Evolutionary conservation across 345 rosid genomes (phyloP).

Genomic region (Acer campestre): DNA sequence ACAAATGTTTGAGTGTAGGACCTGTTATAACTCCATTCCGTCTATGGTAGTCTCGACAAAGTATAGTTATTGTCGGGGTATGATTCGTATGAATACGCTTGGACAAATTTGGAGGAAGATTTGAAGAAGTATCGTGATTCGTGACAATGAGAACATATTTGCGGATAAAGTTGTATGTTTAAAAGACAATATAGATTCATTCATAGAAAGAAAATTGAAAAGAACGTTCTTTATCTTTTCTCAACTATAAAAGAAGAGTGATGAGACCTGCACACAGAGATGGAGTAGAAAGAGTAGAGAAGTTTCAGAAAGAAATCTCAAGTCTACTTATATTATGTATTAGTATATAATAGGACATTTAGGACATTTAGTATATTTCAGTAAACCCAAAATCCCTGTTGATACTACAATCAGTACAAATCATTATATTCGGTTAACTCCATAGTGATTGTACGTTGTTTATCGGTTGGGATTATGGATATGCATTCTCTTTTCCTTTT

Average conservation of each 20-base stretch:
- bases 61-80: not conserved
- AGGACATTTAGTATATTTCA: no score
- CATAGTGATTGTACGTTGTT: no score
- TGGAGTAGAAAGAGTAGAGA: no score
- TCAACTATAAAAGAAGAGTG: not conserved
- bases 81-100: not conserved
- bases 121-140: not conserved
- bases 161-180: not conserved
- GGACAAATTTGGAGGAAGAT: not conserved
- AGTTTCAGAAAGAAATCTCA: no score
- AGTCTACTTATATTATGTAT: no score
- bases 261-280: not conserved
- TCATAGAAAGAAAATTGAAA: not conserved
- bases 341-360: no score
- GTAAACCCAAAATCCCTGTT: no score
- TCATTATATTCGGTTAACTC: no score
- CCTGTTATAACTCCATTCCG: not conserved
- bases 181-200: not conserved
- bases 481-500: no score
- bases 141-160: not conserved
- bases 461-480: no score
- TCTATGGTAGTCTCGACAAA: not conserved
- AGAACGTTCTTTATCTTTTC: not conserved
- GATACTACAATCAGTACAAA: no score
- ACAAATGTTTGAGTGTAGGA: not conserved